Base-by-base conservation (phyloP, 2,329 filamentous ascomycete genomes). In the Pochonia chlamydosporia region DNA sequence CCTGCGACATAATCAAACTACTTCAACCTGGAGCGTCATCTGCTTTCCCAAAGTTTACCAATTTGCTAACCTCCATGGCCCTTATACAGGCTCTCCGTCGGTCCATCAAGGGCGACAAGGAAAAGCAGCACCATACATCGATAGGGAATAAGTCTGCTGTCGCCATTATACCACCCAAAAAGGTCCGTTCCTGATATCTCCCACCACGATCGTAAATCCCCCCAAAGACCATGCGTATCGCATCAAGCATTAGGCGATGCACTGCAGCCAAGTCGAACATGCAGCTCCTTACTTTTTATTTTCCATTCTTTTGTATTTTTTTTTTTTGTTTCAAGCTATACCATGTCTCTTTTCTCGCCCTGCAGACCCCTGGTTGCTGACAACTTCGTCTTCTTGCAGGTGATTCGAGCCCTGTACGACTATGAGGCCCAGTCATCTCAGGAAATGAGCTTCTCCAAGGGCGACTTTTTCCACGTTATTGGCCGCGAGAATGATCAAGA, bases 401-500 rank as follows among this genome's bases (percentile, higher is more conserved):
- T 99, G 51, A 99, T 99, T 67, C 90, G 92, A 74, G 93, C 93
- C 25, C 84, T 96, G 49, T 96, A 95, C 76, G 89, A 95, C 67
- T 95, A 95, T 71, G 79, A 85, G 61, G 87, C 90, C 50, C 79
- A 85, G 60, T 81, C 82, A 50, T 71, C 71, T 45, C 85, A 92
- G 64, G 85, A 96, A 72, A 76, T 99, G 59, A 85, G 87, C 64
- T 99, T 99, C 70, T 89, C 85, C 55, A 87, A 89, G 64, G 93
- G 93, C 62, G 93, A 99, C 67, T 99, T 97, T 68, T 93, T 99
- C 66, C 92, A 97, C 73, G 93, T 99, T 54, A 92, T 97, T 66
- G 89, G 88, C 60, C 86, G 92, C 66, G 93, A 97, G 72, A 85
- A 96, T 74, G 92, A 97, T 65, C 72, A 75, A 35, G 89, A 96